Evolutionary conservation across 1,284 basidiomycete genomes (phyloP).

Genomic region (Fomitopsis palustris): DNA sequence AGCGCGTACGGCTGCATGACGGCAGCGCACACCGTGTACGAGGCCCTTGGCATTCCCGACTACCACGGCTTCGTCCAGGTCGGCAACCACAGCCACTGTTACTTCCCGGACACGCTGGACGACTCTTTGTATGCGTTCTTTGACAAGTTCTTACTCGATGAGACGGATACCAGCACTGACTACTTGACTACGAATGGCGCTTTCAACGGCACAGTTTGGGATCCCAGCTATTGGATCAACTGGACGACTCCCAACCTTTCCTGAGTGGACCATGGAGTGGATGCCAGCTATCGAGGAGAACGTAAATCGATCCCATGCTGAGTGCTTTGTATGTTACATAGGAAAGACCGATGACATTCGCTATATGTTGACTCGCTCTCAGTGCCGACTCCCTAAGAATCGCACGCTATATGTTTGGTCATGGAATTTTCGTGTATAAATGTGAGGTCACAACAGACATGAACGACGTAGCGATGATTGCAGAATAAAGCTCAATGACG

Average conservation of each 20-base stretch:
- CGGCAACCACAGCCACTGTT: slow-evolving; percentile 50
- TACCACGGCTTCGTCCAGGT: slow-evolving; percentile 48
- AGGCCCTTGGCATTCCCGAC: slow-evolving; percentile 43
- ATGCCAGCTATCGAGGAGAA: no score
- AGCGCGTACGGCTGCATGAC: slow-evolving; percentile 46
- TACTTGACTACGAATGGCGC: slow-evolving; percentile 42
- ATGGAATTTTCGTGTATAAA: not conserved
- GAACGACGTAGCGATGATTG: not conserved
- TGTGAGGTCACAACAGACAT: not conserved
- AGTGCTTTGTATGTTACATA: no score
- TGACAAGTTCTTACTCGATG: slow-evolving; percentile 47
- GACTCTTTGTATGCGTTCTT: slow-evolving; percentile 45
- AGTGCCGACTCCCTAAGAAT: no score
- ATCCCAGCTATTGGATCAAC: slow-evolving; percentile 40
- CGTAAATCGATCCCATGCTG: no score
- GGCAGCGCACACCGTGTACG: slow-evolving; percentile 43
- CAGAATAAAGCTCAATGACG: no score
- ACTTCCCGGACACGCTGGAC: slow-evolving; percentile 41
- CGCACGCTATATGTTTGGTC: no score
- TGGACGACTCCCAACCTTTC: slow-evolving; percentile 38
- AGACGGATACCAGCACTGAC: slow-evolving; percentile 38
- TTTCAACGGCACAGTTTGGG: slow-evolving; percentile 38
- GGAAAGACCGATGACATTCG: no score
- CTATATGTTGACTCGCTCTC: no score
- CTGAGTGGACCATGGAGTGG: no score